Evolutionary conservation across 2,329 filamentous ascomycete genomes (phyloP).

Genomic region (Sporothrix pseudoabietina): DNA sequence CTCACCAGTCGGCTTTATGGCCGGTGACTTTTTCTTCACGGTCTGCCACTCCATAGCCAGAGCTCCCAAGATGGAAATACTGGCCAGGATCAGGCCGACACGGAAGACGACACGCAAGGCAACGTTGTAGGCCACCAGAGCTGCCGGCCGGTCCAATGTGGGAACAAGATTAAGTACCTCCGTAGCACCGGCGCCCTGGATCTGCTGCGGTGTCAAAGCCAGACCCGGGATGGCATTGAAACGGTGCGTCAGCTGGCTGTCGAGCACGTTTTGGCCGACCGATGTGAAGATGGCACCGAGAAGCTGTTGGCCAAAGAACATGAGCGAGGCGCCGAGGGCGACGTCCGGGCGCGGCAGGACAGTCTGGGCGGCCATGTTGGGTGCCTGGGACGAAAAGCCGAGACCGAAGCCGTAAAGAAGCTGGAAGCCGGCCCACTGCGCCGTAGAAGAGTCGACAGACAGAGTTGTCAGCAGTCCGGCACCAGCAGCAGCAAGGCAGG

Average conservation of each 20-base stretch:
- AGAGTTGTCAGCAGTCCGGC: slow-evolving; percentile 57
- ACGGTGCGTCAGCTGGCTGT: slow-evolving; percentile 28
- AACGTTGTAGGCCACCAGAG: slow-evolving; percentile 55
- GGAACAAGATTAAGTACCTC: slow-evolving; percentile 20
- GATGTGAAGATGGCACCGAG: slow-evolving; percentile 32
- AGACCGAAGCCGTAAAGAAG: slow-evolving; percentile 50
- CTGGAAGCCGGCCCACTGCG: slow-evolving; percentile 45
- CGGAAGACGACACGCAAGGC: slow-evolving; percentile 58
- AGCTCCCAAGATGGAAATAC: slow-evolving; percentile 53
- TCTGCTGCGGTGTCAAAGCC: slow-evolving; percentile 2
- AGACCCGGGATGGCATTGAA: slow-evolving; percentile 11
- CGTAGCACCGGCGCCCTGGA: slow-evolving; percentile 28
- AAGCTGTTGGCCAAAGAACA: slow-evolving; percentile 45
- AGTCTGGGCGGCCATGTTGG: slow-evolving; percentile 52
- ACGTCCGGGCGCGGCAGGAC: slow-evolving; percentile 48
- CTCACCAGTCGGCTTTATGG: background rate
- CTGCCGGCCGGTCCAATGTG: background rate
- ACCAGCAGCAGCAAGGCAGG: slow-evolving; percentile 30
- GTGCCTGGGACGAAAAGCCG: slow-evolving; percentile 49
- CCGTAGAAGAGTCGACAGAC: slow-evolving; percentile 40
- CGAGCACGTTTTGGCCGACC: slow-evolving; percentile 32
- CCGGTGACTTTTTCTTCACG: slow-evolving; percentile 29
- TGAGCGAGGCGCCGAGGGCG: slow-evolving; percentile 47
- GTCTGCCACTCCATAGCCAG: slow-evolving; percentile 58
- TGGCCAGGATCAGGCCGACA: slow-evolving; percentile 53